Base-by-base conservation (phyloP, 2,329 filamentous ascomycete species). In the Ceratocystis huliohia region DNA sequence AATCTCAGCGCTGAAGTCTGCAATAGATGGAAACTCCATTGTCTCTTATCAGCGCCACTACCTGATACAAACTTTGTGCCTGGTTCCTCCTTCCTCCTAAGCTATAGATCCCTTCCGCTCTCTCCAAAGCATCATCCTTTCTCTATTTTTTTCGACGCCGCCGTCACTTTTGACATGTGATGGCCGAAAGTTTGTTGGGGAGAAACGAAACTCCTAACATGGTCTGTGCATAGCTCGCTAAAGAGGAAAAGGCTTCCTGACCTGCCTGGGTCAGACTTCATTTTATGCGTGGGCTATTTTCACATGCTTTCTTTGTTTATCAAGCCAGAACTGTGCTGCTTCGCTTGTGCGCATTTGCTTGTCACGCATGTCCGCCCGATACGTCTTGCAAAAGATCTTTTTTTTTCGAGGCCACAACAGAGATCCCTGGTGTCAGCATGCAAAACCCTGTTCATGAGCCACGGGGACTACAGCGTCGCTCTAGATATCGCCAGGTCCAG, bases 241-340 rank as follows among this genome's bases (percentile, higher is more conserved):
- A 37, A 37, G 28, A 59, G 28, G 28, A 59, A 41, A 59, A 37
- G 28, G 56, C 56, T 37, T n/a, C 28, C 17, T 20, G 53, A n/a
- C 17, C 33, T 59, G n/a, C 53, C 37, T 59, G 56, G 56, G 33
- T 59, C 28, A 37, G 56, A 30, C 15, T 59, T 30, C 17, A 59
- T 20, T 37, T 59, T 25, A 59, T 59, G 56, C 56, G n/a, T 6
- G 50, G 10, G 45, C 33, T 56, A 48, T 50, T 53, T 50, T 50
- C 48, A 64, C 30, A 50, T 64, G 48, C 45, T 64, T 64, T 46
- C 17, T 64, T 41, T 50, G 45, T 64, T 48, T 48, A 13, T 13
- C 22, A 7, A 33, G 7, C n/a, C 15, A 64, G 37, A 41, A 41
- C 5, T 41, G 37, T 41, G 37, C 3, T 5, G n/a, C 41, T 53